A percentile compares a stretch with the other conserved stretches of the same genome.
Evolutionary conservation across 139 green algal species (phyloP).

Genomic region (Chlorella sp.): DNA sequence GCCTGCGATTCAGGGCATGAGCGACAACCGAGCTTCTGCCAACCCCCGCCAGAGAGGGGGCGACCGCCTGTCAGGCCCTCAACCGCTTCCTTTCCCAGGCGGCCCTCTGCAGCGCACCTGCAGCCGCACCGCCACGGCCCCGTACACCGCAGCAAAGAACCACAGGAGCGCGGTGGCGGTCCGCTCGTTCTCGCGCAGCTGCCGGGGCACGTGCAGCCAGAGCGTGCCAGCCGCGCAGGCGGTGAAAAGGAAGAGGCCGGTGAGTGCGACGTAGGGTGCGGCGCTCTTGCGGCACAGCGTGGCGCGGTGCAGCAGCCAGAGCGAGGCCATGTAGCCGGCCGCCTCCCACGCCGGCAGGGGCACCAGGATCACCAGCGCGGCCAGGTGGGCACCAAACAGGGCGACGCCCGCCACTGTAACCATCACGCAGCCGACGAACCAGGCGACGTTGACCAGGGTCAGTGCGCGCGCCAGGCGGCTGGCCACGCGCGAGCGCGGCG

Average conservation of each 20-base stretch:
- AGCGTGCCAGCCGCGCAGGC: background rate
- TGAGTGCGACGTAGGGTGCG: constrained; percentile 8
- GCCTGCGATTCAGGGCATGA: background rate
- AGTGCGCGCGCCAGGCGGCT: background rate
- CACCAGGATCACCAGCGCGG: background rate
- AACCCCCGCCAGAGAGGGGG: background rate
- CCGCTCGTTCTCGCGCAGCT: background rate
- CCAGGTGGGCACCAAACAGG: background rate
- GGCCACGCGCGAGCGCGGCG: background rate
- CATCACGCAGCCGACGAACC: constrained; percentile 10
- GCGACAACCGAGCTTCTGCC: background rate
- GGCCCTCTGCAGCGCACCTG: constrained; percentile 16
- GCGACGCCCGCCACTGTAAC: background rate
- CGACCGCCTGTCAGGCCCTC: no score
- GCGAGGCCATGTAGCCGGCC: background rate
- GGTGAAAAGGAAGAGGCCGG: constrained; percentile 7
- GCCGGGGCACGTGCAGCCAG: background rate
- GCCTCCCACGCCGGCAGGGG: constrained; percentile 10
- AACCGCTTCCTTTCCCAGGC: no score
- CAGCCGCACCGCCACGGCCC: background rate
- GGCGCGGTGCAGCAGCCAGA: background rate
- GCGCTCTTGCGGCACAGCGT: background rate
- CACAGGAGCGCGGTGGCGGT: background rate
- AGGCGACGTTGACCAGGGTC: constrained; percentile 3
- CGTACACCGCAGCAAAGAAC: background rate